Conservation (phyloP, 345 rosid species). For the Salix purpurea region DNA sequence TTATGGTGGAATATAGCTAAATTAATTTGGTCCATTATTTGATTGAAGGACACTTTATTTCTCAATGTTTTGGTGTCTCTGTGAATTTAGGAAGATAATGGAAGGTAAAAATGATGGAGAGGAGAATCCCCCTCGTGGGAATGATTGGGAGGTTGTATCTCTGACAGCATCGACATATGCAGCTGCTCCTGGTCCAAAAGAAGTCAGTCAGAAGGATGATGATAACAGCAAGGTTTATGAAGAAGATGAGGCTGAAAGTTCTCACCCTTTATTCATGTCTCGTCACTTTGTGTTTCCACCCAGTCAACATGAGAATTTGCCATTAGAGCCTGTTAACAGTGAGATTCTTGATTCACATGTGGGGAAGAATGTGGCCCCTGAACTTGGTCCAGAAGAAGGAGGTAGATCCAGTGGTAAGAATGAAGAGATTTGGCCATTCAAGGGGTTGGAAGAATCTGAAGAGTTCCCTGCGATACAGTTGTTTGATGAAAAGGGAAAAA, state of each 20-base stretch:
- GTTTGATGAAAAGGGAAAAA: conserved; percentile 40
- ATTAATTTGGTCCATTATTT: not conserved
- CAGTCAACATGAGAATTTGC: conserved; percentile 59
- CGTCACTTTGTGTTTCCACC: conserved; percentile 78
- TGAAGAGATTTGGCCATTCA: conserved; percentile 46
- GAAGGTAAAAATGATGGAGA: conserved; percentile 45
- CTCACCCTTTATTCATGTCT: conserved; percentile 66
- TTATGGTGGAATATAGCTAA: not conserved
- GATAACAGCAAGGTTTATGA: conserved; percentile 26
- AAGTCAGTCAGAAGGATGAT: conserved; percentile 38
- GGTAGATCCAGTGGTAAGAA: conserved; percentile 47
- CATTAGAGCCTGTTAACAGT: conserved; percentile 31
- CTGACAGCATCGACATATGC: conserved; percentile 92
- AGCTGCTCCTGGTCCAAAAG: conserved; percentile 76
- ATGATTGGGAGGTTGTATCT: conserved; percentile 94
- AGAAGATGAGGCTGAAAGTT: conserved; percentile 50
- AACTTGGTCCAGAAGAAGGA: conserved; percentile 34
- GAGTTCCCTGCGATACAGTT: conserved; percentile 48
- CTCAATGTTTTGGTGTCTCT: not conserved
- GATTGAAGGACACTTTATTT: not conserved
- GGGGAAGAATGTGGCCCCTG: conserved; percentile 40
- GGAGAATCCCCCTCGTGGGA: conserved; percentile 46
- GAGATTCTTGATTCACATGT: conserved; percentile 34
- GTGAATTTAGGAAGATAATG: conserved; percentile 35
- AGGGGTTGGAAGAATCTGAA: conserved; percentile 49